A percentile compares a stretch with the other conserved stretches of the same genome.
Evolutionary conservation across 805 yeast genomes (phyloP).

Genomic region (Wickerhamomyces sydowiorum): DNA sequence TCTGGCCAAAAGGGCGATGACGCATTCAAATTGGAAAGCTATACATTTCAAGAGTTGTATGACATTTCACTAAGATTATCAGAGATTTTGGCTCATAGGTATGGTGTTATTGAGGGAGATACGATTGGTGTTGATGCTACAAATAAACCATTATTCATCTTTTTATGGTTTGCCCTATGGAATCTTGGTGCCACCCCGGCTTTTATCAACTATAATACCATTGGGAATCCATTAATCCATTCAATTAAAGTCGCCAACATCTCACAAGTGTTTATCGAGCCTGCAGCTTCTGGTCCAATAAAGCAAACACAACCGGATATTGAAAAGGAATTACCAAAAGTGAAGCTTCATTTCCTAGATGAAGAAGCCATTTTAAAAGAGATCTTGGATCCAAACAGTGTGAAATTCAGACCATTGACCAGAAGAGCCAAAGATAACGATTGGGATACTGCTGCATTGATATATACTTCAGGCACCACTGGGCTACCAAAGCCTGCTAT

Average conservation of each 20-base stretch:
- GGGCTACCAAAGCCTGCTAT: conserved; percentile 93
- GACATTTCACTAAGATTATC: conserved; percentile 63
- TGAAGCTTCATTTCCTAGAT: conserved; percentile 43
- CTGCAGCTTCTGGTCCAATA: conserved; percentile 52
- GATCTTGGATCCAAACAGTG: conserved; percentile 34
- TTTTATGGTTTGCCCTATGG: conserved; percentile 85
- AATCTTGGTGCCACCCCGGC: conserved; percentile 88
- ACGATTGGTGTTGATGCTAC: conserved; percentile 71
- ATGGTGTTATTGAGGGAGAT: conserved; percentile 60
- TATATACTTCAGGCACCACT: conserved; percentile 92
- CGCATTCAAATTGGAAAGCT: conserved; percentile 54
- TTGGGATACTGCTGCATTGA: conserved; percentile 61
- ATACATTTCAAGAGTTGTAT: conserved; percentile 65
- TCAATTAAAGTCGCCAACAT: conserved; percentile 69
- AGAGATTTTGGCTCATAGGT: conserved; percentile 53
- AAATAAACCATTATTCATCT: conserved; percentile 76
- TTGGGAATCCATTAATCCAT: conserved; percentile 71
- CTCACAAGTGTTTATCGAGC: conserved; percentile 66
- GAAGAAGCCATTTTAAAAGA: conserved; percentile 40
- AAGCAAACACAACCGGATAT: conserved; percentile 42
- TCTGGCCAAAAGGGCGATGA: conserved; percentile 36
- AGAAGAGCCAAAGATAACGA: conserved; percentile 57
- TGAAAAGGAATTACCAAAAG: conserved; percentile 27
- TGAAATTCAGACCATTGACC: conserved; percentile 46
- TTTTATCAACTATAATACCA: conserved; percentile 74